Conservation (phyloP, 2,329 filamentous ascomycete genomes). For the Colletotrichum scovillei region DNA sequence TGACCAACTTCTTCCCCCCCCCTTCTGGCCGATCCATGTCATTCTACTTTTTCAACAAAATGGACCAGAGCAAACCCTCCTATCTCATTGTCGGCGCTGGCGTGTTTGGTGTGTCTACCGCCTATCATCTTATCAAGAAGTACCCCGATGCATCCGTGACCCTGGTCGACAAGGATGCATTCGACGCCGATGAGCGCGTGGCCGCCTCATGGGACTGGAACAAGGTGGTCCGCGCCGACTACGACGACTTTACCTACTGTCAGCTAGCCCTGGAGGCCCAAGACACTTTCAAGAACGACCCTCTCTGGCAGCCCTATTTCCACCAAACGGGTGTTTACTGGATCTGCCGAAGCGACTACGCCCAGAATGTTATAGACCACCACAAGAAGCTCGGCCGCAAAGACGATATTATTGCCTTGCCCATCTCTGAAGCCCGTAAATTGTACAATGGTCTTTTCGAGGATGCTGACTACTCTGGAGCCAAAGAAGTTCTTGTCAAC, state of each 20-base stretch:
- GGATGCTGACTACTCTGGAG: constrained; percentile 68
- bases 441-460: constrained; percentile 69
- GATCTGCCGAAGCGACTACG: constrained; percentile 63
- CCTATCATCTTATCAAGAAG: constrained; percentile 68
- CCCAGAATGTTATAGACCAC: constrained; percentile 63
- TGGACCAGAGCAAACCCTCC: constrained; percentile 40
- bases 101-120: constrained; percentile 74
- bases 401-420: constrained; percentile 54
- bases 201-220: constrained; percentile 81
- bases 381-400: constrained; percentile 58
- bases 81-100: constrained; percentile 73
- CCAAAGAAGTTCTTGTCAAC: constrained; percentile 71
- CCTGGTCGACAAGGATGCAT: constrained; percentile 67
- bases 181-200: constrained; percentile 57
- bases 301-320: constrained; percentile 67
- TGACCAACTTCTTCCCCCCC: background rate
- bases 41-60: constrained; percentile 8
- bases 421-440: constrained; percentile 57
- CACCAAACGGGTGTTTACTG: constrained; percentile 70
- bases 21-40: constrained; percentile 17
- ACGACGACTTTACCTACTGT: constrained; percentile 73
- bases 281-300: constrained; percentile 68
- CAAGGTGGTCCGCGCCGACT: constrained; percentile 78
- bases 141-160: constrained; percentile 63
- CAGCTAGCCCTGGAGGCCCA: constrained; percentile 74